Base-by-base conservation (phyloP, 768 basidiomycete species). In the Amylocystis lapponica region DNA sequence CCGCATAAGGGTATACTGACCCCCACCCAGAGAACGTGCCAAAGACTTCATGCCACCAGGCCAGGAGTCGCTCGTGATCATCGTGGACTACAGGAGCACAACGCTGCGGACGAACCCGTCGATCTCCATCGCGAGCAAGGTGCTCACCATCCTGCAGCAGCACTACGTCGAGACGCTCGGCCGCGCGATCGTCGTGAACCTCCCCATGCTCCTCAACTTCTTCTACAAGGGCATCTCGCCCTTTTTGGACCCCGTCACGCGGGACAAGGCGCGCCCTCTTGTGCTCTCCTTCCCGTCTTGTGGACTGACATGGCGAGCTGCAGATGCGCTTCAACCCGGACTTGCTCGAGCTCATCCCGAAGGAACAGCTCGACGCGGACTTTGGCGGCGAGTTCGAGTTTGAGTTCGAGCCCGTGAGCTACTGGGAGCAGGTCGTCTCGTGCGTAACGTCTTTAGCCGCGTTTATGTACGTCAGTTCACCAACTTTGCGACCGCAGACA, bases 271-370 rank as follows among this genome's bases (percentile, higher is more conserved):
- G 20, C 23, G 70, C 51, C 13, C 4, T 17, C 25, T 10, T 35
- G 34, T 17, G 9, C 8, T 10, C n/a, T 16, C 13, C 6, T 22
- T 3, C 23, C 12, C 10, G n/a, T 6, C 34, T 19, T 7, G 29
- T n/a, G 1, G 21, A 25, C n/a, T 14, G 32, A 23, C 30, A 19
- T 13, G 16, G 20, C 25, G 5, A 5, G 22, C 14, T 13, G 21
- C 50, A 88, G 85, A 88, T 93, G 82, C 79, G 83, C 19, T 93
- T 94, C 62, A 94, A 94, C 57, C 89, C 91, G 4, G 74, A 89
- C 52, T 69, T 94, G 5, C 60, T 73, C 29, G 84, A 88, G 47
- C 77, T 94, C 33, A 72, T 92, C 17, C 84, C 88, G 5, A 65
- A 63, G 6, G 74, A 75, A 4, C 90, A 93, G 43, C 75, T 93